Percentiles rank a stretch among this genome's conserved stretches.
Evolutionary conservation across 129 eudicot species (phyloP).

Genomic region (Saussurea involucrata): DNA sequence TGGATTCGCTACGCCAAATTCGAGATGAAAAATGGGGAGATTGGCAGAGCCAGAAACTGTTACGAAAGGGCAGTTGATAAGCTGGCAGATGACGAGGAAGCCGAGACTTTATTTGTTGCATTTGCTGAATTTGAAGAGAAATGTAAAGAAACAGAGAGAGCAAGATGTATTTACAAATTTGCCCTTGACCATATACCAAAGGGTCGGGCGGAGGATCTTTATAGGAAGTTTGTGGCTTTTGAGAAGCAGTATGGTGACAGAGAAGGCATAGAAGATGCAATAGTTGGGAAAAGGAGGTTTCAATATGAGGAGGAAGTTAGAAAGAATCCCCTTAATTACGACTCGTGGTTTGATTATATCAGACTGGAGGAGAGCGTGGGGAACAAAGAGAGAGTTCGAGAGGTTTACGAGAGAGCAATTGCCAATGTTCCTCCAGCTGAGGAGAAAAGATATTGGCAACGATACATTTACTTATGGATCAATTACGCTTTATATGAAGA

Average conservation of each 20-base stretch:
- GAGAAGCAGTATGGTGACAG: constrained; percentile 93
- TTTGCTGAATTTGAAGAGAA: constrained; percentile 93
- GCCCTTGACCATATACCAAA: constrained; percentile 88
- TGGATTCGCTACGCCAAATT: constrained; percentile 88
- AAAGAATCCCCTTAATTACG: constrained; percentile 85
- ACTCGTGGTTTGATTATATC: constrained; percentile 87
- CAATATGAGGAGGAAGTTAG: constrained; percentile 87
- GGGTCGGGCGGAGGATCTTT: constrained; percentile 86
- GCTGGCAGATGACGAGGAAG: constrained; percentile 87
- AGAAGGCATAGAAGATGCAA: constrained; percentile 97
- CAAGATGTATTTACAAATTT: constrained; percentile 87
- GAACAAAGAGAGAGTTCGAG: constrained; percentile 51
- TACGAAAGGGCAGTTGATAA: constrained; percentile 84
- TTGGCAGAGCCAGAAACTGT: constrained; percentile 59
- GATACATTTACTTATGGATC: constrained; percentile 78
- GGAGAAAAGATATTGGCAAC: constrained; percentile 92
- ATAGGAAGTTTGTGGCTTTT: constrained; percentile 86
- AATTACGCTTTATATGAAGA: constrained; percentile 87
- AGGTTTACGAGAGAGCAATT: constrained; percentile 84
- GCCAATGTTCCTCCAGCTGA: constrained; percentile 89
- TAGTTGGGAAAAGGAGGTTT: constrained; percentile 90
- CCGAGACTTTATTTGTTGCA: constrained; percentile 71
- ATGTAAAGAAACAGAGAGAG: constrained; percentile 87
- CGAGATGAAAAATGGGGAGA: constrained; percentile 91
- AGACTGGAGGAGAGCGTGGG: constrained; percentile 82